Base-by-base conservation (phyloP, 768 basidiomycete genomes). In the Galerina marginata region DNA sequence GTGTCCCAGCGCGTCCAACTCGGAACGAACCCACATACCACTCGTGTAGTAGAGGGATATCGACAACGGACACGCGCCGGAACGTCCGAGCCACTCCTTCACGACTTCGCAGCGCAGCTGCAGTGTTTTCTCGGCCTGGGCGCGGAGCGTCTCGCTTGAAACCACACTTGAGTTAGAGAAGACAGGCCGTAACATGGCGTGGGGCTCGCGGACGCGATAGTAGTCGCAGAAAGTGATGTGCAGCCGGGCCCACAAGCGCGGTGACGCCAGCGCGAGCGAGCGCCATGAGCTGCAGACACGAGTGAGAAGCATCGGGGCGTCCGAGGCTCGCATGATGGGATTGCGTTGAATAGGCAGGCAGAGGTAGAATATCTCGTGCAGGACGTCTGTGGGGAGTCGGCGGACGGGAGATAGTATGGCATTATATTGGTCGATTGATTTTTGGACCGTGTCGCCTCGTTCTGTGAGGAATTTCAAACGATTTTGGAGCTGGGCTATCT, bases 281-380 rank as follows among this genome's bases (percentile, higher is more conserved):
- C 43, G 39, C 58, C 58, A 59, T 25, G 5, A 36, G 4, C 51
- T 38, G 36, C 42, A 59, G 2, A 53, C 36, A 2, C 36, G 58
- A 4, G 44, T 59, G 16, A 59, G 50, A 1, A 59, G 25, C 16
- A 53, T 36, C 12, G 58, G 51, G 10, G 25, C 29, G 5, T 59
- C 51, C 6, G 29, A n/a, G 3, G 50, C n/a, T 2, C 9, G 42
- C 29, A 46, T 44, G 20, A 37, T 46, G 1, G 58, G 43, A 16
- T 59, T 45, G 2, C 51, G 58, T 14, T 59, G 16, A 14, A 40
- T 20, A 0, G 50, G 50, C 2, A 59, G 51, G n/a, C 58, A 59
- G 10, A 23, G 58, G 4, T 23, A n/a, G 26, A 59, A 59, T 0
- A 53, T 59, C 26, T 45, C 50, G n/a, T 36, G 11, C 5, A 59